Evolutionary conservation across 805 yeast species (phyloP), one percentile per base, ranked within the genome.

Genomic region (Kurtzmaniella cleridarum): DNA sequence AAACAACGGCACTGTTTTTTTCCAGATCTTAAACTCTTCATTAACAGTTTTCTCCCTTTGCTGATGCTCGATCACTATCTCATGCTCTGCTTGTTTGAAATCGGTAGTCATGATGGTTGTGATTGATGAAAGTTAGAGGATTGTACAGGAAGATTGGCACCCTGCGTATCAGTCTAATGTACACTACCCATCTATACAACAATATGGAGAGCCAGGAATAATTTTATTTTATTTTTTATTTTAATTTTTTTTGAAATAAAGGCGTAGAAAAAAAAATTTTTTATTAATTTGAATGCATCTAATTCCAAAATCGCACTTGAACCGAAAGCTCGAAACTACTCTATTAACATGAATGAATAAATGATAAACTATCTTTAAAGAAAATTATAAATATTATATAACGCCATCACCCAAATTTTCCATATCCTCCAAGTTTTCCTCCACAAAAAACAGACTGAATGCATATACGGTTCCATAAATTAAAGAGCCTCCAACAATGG

Each of bases 381-480:
- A n/a, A n/a, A n/a, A n/a, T n/a, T n/a, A n/a, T n/a, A n/a, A n/a
- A n/a, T 6, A 10, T 38, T 43, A 55, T 30, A 56, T 56, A n/a
- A 53, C 57, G 18, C 56, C 56, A 9, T 52, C 53, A 12, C 58
- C 55, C 9, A 53, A 30, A 35, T 48, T 57, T 2, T 35, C 49
- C 13, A 44, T 50, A 9, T 54, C 69, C 6, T 50, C 59, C 10
- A 45, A 48, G 13, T 64, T 63, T 3, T 54, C 62, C 12, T 52
- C 59, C 42, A 77, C 79, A 69, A 91, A 91, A 53, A 85, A 87
- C 55, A 81, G 69, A 3, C 86, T 80, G 57, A 91, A 91, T 6
- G 86, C 77, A 36, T 86, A 83, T 26, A 91, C 88, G 5, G 96
- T 83, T 5, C 81, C 75, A 61, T 84, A 90, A 34, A 91, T 86